A percentile compares a stretch with the other conserved stretches of the same genome.
Conservation (phyloP, 2,329 filamentous ascomycete species). For the Penicillium fuscoglaucum region DNA sequence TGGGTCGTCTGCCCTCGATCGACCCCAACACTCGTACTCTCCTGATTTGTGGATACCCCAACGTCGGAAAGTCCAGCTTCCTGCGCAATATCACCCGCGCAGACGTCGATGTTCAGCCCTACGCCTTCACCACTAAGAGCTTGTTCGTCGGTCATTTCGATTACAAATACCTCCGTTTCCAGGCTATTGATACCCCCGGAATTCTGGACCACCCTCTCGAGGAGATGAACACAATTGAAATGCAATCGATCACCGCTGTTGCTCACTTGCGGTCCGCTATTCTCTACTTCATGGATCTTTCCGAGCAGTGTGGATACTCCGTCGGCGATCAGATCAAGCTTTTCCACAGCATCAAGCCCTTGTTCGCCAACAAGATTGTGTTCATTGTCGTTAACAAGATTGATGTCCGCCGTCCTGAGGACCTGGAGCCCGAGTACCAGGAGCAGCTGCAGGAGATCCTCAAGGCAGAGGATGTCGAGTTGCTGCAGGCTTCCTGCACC, state of each 20-base stretch:
- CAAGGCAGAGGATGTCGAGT: slow-evolving; percentile 85
- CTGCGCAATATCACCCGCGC: slow-evolving; percentile 87
- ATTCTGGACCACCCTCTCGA: slow-evolving; percentile 96
- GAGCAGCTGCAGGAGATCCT: slow-evolving; percentile 75
- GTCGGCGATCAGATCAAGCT: slow-evolving; percentile 90
- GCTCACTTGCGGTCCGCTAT: slow-evolving; percentile 94
- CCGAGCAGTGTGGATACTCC: slow-evolving; percentile 93
- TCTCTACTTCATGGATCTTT: slow-evolving; percentile 97
- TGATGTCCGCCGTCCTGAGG: slow-evolving; percentile 82
- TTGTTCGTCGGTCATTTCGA: slow-evolving; percentile 98
- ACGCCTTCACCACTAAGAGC: slow-evolving; percentile 97
- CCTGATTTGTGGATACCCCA: slow-evolving; percentile 95
- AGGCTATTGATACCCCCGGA: slow-evolving; percentile 97
- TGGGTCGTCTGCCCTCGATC: slow-evolving; percentile 96
- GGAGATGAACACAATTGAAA: slow-evolving; percentile 99
- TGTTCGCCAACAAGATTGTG: slow-evolving; percentile 96
- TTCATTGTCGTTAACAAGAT: slow-evolving; percentile 99
- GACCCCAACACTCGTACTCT: slow-evolving; percentile 96
- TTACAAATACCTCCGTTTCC: slow-evolving; percentile 88
- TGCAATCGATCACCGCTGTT: slow-evolving; percentile 98
- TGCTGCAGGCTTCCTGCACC: slow-evolving; percentile 91
- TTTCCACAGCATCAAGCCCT: slow-evolving; percentile 93
- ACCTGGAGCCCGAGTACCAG: slow-evolving; percentile 77
- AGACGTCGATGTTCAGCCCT: slow-evolving; percentile 95
- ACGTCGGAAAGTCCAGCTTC: slow-evolving; percentile 97